phyloP scores from a whole-genome alignment of 1,284 basidiomycete genomes.

The Cutaneotrichosporon dermatis region DNA sequence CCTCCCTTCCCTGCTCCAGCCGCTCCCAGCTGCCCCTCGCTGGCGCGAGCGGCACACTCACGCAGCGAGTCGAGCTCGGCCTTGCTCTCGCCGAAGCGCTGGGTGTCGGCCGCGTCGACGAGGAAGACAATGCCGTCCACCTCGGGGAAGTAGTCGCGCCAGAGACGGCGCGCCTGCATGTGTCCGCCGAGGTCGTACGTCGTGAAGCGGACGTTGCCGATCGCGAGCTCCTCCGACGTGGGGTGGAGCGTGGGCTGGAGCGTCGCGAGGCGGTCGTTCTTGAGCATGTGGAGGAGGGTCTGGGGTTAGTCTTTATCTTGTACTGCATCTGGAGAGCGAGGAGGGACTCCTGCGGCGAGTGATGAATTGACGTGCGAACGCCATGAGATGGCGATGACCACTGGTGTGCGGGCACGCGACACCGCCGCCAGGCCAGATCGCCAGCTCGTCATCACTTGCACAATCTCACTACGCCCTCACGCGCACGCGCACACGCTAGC shows the following conservation, averaged over 20 bases:
- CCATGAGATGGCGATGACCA: no score
- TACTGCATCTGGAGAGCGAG: no score
- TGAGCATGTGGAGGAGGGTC: slow-evolving; percentile 99
- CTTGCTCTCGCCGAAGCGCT: slow-evolving; percentile 93
- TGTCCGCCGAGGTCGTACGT: slow-evolving; percentile 98
- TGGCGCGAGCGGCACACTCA: slow-evolving; percentile 21
- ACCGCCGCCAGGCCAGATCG: background rate
- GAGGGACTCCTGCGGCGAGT: no score
- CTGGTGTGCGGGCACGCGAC: no score
- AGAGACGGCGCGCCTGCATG: slow-evolving; percentile 96
- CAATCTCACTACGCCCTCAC: background rate
- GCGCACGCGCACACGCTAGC: background rate
- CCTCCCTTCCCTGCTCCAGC: no score
- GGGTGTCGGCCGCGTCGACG: slow-evolving; percentile 93
- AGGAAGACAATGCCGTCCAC: slow-evolving; percentile 99
- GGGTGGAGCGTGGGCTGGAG: slow-evolving; percentile 98
- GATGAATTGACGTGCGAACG: no score
- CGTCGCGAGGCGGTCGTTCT: slow-evolving; percentile 97
- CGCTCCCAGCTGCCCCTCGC: no score
- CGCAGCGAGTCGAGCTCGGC: slow-evolving; percentile 90
- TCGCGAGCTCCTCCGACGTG: slow-evolving; percentile 98
- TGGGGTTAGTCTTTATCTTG: slow-evolving; percentile 41
- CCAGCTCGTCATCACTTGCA: background rate
- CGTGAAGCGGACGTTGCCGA: slow-evolving; percentile 98
- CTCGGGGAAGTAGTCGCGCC: slow-evolving; percentile 99